A percentile compares a stretch with the other conserved stretches of the same genome.
These are phyloP conservation scores for Periglandula ipomoeae DNA, from an alignment of 2,329 filamentous ascomycete species.

Conservation along the genomic window DNA sequence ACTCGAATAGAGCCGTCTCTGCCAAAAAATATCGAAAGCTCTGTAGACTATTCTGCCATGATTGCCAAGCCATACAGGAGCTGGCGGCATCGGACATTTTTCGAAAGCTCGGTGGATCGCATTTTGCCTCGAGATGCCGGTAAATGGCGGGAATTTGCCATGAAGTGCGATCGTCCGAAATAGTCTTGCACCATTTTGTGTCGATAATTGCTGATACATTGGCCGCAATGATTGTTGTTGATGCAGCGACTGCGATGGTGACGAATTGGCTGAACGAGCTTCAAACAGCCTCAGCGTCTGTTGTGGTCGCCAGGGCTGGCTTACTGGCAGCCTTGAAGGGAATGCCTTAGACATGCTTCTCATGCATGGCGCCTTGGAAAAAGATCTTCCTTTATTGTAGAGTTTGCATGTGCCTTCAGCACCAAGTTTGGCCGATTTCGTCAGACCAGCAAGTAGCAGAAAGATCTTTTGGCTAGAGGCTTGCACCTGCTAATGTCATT, in stretches of 20 bases:
- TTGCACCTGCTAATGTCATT: conserved; percentile 13
- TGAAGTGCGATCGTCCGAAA: too few relatives aligned
- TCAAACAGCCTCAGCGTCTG: conserved; percentile 10
- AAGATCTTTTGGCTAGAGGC: background rate
- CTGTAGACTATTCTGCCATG: background rate
- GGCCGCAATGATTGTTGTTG: conserved; percentile 1
- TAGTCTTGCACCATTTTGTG: background rate
- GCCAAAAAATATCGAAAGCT: background rate
- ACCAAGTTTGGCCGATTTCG: background rate
- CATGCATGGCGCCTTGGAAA: conserved; percentile 26
- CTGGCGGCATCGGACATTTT: background rate
- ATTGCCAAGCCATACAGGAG: background rate
- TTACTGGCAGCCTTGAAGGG: conserved; percentile 26
- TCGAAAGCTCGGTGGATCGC: background rate
- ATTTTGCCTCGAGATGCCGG: background rate
- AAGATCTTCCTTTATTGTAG: background rate
- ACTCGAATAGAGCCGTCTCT: background rate
- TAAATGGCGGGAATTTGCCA: background rate
- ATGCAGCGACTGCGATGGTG: background rate
- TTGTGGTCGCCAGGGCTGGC: conserved; percentile 23
- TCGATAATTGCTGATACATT: background rate
- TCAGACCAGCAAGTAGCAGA: background rate
- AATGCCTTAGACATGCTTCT: conserved; percentile 32
- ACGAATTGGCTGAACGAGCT: conserved; percentile 2
- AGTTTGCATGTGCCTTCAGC: background rate